Evolutionary conservation across 176 grass and related monocot genomes (phyloP), one percentile per base, ranked within the genome.

Genomic region (Elymus sibiricus): DNA sequence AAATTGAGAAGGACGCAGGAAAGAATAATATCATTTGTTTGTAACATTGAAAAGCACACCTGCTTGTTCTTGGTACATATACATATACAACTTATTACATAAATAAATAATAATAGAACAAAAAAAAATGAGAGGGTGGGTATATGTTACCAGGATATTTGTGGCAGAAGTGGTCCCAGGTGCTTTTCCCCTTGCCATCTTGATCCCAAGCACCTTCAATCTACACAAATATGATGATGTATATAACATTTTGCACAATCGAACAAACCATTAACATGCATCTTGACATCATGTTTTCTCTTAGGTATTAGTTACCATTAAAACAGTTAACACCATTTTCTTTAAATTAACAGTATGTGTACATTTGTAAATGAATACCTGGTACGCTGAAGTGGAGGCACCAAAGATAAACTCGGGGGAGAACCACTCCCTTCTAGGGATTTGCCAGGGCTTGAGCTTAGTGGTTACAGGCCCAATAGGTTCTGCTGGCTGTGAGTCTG

Each of bases 121-220:
- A 22, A 22, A 58, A 17, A 27, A 27, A 12, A 37, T 37, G 35
- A 37, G 2, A 24, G 61, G 3, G 5, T 66, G 37, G 7, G 6
- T 39, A 39, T 39, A 39, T 70, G 34, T 70, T 75, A 75, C 71
- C 71, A 46, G 71, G 71, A 51, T 75, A 26, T 1, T 7, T 75
- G 24, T 75, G 71, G 42, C 71, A 75, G 37, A 75, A 75, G 24
- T 49, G 42, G 24, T 75, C 71, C 71, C 71, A 75, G 3, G 39
- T 3, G 71, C 71, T 75, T 27, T 42, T n/a, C 42, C 71, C 71
- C 42, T 75, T 75, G 12, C 71, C 71, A 75, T 22, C 38, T 26
- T 46, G 9, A 51, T 75, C 51, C 71, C 71, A 75, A 75, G 71
- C 71, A 46, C 71, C 71, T 75, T 75, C 71, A 29, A 75, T 28